Evolutionary conservation across 768 basidiomycete genomes (phyloP).

Genomic region (Xerocomellus amylosporus): DNA sequence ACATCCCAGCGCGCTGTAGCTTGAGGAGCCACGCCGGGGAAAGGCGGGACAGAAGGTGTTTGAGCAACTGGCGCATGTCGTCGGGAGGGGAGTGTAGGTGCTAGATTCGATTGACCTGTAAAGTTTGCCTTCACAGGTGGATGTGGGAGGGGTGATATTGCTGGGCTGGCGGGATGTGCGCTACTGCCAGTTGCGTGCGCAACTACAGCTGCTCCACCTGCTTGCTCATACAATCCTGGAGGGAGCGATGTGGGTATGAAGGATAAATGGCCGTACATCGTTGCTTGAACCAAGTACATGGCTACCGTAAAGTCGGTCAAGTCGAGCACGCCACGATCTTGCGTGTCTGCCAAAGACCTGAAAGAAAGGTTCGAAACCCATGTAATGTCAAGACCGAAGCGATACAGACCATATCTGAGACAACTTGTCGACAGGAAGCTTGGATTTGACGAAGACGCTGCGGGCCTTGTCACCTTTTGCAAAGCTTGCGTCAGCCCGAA

Average conservation of each 20-base stretch:
- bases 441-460: conserved; percentile 88
- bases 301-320: conserved; percentile 89
- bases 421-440: conserved; percentile 80
- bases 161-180: conserved; percentile 61
- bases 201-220: conserved; percentile 44
- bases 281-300: conserved; percentile 94
- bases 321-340: conserved; percentile 86
- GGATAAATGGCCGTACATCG: conserved; percentile 76
- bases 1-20: conserved; percentile 71
- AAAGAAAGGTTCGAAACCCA: neutral
- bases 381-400: neutral
- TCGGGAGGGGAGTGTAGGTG: conserved; percentile 25
- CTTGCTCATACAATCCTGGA: conserved; percentile 83
- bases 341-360: conserved; percentile 95
- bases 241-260: conserved; percentile 74
- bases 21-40: conserved; percentile 28
- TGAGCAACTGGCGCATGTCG: conserved; percentile 18
- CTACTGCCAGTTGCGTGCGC: conserved; percentile 59
- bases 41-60: conserved; percentile 25
- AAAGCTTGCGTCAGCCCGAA: neutral
- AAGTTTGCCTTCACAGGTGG: conserved; percentile 56
- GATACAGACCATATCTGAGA: conserved; percentile 83
- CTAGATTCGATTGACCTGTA: conserved; percentile 38
- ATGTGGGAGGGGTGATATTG: conserved; percentile 46
- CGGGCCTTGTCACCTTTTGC: conserved; percentile 74